phyloP scores from a whole-genome alignment of 148 eudicot genomes.

The Chenopodium quinoa region DNA sequence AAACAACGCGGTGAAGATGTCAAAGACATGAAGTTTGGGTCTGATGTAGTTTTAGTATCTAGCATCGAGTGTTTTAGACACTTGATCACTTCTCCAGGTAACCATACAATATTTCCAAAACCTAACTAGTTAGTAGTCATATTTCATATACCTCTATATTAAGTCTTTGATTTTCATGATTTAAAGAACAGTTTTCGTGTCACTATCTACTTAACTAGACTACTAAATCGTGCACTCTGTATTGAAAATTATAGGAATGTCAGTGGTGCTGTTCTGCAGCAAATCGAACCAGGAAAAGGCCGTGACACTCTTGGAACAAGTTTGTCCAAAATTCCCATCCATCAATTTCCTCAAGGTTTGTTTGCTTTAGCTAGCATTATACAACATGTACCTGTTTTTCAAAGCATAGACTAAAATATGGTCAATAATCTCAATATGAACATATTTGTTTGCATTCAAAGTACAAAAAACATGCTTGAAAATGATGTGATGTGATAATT shows the following conservation, averaged over 20 bases:
- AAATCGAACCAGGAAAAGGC: slow-evolving; percentile 37
- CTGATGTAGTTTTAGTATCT: slow-evolving; percentile 22
- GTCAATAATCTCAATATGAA: too few species aligned
- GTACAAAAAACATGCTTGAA: background rate
- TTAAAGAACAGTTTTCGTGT: background rate
- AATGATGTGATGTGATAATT: slow-evolving; percentile 1
- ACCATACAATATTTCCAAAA: background rate
- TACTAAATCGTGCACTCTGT: background rate
- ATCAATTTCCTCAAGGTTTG: slow-evolving; percentile 47
- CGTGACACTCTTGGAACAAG: slow-evolving; percentile 34
- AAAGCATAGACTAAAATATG: background rate
- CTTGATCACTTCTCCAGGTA: slow-evolving; percentile 33
- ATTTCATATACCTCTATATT: too few species aligned
- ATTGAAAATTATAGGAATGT: slow-evolving; percentile 32
- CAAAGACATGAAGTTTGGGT: slow-evolving; percentile 26
- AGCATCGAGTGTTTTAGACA: slow-evolving; percentile 31
- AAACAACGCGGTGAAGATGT: slow-evolving; percentile 36
- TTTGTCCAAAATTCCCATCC: slow-evolving; percentile 39
- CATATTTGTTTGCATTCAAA: background rate
- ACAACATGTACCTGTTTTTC: background rate
- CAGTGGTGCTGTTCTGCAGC: slow-evolving; percentile 49
- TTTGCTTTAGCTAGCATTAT: background rate
- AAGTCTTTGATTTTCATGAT: background rate
- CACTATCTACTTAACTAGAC: background rate
- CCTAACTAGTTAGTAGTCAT: too few species aligned